A percentile compares a stretch with the other conserved stretches of the same genome.
Evolutionary conservation across 345 rosid genomes (phyloP).

Genomic region (Stellera chamaejasme): DNA sequence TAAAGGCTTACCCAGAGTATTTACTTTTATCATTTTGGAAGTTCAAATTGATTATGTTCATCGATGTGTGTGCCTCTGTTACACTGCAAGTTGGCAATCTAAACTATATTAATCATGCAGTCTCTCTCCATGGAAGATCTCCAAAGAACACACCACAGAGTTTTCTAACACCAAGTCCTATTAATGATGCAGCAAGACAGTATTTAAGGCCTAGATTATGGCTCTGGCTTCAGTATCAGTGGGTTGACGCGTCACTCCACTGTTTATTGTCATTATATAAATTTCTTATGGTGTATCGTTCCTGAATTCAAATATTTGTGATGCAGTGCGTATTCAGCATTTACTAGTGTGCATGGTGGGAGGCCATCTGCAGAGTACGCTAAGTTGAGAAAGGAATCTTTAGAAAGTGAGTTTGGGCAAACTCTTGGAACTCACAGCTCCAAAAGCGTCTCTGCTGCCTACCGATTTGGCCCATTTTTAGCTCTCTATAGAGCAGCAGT

Average conservation of each 20-base stretch:
- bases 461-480: conserved; percentile 74
- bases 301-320: background rate
- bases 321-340: conserved; percentile 51
- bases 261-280: background rate
- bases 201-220: conserved; percentile 19
- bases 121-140: conserved; percentile 17
- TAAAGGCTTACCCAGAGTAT: too few species aligned
- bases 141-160: conserved; percentile 13
- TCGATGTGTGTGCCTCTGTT: too few species aligned
- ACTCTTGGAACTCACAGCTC: conserved; percentile 64
- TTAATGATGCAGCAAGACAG: conserved; percentile 20
- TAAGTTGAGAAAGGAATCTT: conserved; percentile 88
- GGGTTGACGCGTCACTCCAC: background rate
- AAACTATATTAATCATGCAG: conserved; percentile 22
- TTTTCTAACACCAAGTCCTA: conserved; percentile 7
- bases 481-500: conserved; percentile 86
- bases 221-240: conserved; percentile 33
- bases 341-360: conserved; percentile 74
- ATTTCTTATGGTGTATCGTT: background rate
- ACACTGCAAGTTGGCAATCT: too few species aligned
- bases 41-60: too few species aligned
- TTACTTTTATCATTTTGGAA: too few species aligned
- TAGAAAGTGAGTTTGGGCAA: conserved; percentile 79
- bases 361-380: conserved; percentile 81
- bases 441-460: conserved; percentile 45